These are phyloP conservation scores for Cyberlindnera samutprakarnensis DNA, from an alignment of 805 yeast genomes.

Conservation along the genomic window DNA sequence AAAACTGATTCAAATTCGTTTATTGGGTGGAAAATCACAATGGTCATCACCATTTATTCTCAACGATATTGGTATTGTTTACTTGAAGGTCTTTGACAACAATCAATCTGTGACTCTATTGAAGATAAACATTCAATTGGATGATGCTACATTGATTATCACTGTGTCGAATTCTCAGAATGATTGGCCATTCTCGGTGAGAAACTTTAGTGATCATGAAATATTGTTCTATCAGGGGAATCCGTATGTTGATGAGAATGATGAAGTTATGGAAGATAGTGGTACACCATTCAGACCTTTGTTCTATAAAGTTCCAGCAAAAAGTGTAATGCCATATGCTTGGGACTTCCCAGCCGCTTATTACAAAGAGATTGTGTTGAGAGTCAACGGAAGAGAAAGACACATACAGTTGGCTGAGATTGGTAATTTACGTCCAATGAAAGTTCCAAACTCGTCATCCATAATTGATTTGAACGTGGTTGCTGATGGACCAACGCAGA, in stretches of 20 bases:
- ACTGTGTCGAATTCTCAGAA: conserved; percentile 64
- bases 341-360: conserved; percentile 96
- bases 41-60: conserved; percentile 90
- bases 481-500: conserved; percentile 94
- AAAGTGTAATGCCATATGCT: conserved; percentile 95
- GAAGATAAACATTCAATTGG: conserved; percentile 68
- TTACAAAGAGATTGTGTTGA: conserved; percentile 68
- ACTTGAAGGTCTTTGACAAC: conserved; percentile 58
- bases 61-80: conserved; percentile 77
- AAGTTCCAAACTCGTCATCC: conserved; percentile 44
- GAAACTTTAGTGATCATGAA: conserved; percentile 85
- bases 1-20: conserved; percentile 57
- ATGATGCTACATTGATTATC: conserved; percentile 74
- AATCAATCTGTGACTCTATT: conserved; percentile 63
- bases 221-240: conserved; percentile 82
- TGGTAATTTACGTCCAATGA: conserved; percentile 84
- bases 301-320: conserved; percentile 74
- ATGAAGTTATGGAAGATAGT: conserved; percentile 42
- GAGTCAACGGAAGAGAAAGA: conserved; percentile 68
- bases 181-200: conserved; percentile 87
- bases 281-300: conserved; percentile 66
- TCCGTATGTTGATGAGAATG: conserved; percentile 60
- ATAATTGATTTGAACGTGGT: conserved; percentile 85
- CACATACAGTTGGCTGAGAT: conserved; percentile 85
- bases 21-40: conserved; percentile 44